phyloP scores from a whole-genome alignment of 257 asterid genomes.

The Solanum okadae region DNA sequence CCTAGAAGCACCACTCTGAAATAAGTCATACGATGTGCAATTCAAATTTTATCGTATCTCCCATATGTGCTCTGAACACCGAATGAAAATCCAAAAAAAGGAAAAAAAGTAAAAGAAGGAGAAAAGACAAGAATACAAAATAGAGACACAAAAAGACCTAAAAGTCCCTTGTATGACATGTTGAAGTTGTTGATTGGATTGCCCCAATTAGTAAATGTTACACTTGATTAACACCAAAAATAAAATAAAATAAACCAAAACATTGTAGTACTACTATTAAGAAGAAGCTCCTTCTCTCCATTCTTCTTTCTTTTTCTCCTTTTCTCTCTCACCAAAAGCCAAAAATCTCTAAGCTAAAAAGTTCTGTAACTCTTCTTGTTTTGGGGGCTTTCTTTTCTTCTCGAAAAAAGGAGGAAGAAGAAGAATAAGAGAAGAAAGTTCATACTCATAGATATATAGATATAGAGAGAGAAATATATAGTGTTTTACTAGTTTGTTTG shows the following conservation, averaged over 20 bases:
- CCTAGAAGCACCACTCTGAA: too few species aligned
- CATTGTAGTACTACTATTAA: neutral
- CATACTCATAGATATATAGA: neutral
- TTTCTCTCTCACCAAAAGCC: slow-evolving; percentile 1
- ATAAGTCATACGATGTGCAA: accelerated
- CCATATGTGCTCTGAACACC: accelerated
- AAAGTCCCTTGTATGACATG: neutral
- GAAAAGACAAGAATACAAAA: neutral
- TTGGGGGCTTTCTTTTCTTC: neutral
- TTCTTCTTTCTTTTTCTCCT: neutral
- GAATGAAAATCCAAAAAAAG: too few species aligned
- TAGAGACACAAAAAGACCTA: neutral
- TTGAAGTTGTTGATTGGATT: neutral
- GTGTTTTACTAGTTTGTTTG: neutral
- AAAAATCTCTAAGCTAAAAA: neutral
- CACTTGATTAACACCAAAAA: neutral
- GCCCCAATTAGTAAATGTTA: neutral
- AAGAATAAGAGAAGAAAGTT: neutral
- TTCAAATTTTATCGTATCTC: too few species aligned
- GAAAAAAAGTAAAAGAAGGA: neutral
- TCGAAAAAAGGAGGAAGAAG: neutral
- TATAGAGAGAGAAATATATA: neutral
- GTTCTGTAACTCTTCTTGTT: neutral
- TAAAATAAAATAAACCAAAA: neutral
- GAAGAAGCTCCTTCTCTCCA: neutral